Evolutionary conservation across 2,329 filamentous ascomycete species (phyloP).

Genomic region (Akanthomyces lecanii): DNA sequence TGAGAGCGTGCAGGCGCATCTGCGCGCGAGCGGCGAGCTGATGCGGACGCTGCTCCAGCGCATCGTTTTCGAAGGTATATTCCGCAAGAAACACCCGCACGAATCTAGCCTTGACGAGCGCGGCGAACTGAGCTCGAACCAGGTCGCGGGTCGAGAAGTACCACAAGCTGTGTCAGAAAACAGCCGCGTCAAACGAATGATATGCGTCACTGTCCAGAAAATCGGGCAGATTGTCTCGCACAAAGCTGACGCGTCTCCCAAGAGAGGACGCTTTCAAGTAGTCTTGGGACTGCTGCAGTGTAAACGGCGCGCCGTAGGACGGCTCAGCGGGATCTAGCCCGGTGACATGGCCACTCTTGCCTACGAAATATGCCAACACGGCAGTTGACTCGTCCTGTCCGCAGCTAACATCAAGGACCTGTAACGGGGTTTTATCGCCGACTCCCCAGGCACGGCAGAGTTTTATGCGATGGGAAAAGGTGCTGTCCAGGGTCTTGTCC

Average conservation of each 20-base stretch:
- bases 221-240: background rate
- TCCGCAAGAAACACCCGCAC: background rate
- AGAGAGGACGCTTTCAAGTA: background rate
- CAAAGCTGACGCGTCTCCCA: background rate
- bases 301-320: background rate
- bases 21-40: background rate
- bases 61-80: background rate
- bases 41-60: background rate
- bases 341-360: background rate
- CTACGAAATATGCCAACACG: background rate
- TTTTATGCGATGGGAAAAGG: background rate
- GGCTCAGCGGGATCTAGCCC: background rate
- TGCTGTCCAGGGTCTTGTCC: background rate
- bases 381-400: background rate
- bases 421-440: too few species aligned
- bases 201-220: background rate
- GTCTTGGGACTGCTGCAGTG: background rate
- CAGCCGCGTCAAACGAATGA: background rate
- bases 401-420: background rate
- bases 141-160: background rate
- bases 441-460: background rate
- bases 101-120: background rate
- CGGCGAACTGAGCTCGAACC: background rate
- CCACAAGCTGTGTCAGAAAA: conserved; percentile 1
- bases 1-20: background rate